A percentile compares a stretch with the other conserved stretches of the same genome.
Conservation (phyloP, 495 filamentous ascomycete species). For the Penicillium salamii region DNA sequence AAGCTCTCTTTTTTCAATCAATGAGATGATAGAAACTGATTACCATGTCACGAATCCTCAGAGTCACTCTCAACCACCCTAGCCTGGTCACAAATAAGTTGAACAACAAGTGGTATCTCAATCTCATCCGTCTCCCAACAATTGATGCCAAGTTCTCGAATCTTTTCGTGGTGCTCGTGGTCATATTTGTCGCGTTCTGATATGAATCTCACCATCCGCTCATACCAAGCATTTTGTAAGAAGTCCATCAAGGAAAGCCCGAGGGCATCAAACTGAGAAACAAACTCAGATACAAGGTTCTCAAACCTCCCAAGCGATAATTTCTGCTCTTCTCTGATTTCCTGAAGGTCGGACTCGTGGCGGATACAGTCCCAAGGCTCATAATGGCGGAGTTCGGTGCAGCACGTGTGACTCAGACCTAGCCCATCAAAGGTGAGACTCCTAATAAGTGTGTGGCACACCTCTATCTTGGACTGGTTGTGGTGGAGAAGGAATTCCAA, state of each 20-base stretch:
- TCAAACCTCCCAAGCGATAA: background rate
- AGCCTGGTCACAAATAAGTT: slow-evolving; percentile 1
- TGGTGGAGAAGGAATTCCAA: background rate
- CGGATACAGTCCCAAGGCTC: background rate
- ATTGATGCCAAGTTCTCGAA: background rate
- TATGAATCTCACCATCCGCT: slow-evolving; percentile 7
- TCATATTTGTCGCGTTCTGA: slow-evolving; percentile 7
- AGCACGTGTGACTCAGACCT: slow-evolving; percentile 7
- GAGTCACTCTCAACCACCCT: slow-evolving; percentile 3
- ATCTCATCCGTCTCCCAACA: slow-evolving; percentile 1
- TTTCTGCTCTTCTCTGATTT: slow-evolving; percentile 8
- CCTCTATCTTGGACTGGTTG: slow-evolving; percentile 3
- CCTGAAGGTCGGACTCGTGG: slow-evolving; percentile 3
- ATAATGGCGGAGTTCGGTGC: background rate
- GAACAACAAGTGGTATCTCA: slow-evolving; percentile 6
- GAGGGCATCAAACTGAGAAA: slow-evolving; percentile 3
- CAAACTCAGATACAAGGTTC: slow-evolving; percentile 9
- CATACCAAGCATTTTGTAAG: slow-evolving; percentile 3
- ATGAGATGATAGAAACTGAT: background rate
- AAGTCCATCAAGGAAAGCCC: slow-evolving; percentile 7
- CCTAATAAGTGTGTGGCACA: slow-evolving; percentile 3
- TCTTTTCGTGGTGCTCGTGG: slow-evolving; percentile 2
- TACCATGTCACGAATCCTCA: background rate
- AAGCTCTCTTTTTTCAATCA: too few relatives aligned
- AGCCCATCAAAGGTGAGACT: slow-evolving; percentile 9